Base-by-base conservation (phyloP, 2,329 filamentous ascomycete genomes). In the Dactylellina cionopaga region DNA sequence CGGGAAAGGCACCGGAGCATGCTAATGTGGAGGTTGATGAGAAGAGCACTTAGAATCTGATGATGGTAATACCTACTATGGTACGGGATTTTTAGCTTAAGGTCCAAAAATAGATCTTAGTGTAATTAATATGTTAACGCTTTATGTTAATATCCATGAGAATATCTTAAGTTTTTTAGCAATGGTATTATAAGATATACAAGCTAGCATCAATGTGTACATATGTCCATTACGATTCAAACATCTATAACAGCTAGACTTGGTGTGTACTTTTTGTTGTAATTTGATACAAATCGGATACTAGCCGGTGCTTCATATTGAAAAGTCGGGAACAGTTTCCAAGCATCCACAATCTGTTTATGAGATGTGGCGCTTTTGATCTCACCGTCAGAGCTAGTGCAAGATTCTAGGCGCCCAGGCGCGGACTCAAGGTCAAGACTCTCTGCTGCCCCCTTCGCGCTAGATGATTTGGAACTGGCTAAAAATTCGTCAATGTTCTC, bases 21-120 rank as follows among this genome's bases (percentile, higher is more conserved):
- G 49, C 15, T 17, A 49, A 47, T 19, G 55, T 70, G 5, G 65
- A 62, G n/a, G 65, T 65, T 39, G 68, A 72, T 19, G 68, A 72
- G 35, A 72, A 72, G 68, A 72, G 59, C 11, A 55, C 27, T 15
- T 70, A 55, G 31, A 19, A 5, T 29, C 15, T n/a, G n/a, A 2
- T 27, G 37, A 3, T 5, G 25, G 22, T 54, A 6, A 29, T 37
- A 25, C 11, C 19, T 15, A 37, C 11, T 54, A 24, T 17, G 13
- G 19, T 41, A 56, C 22, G 2, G 35, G 17, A 43, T 25, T 56
- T 7, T 31, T 22, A 24, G n/a, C n/a, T n/a, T n/a, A n/a, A n/a
- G n/a, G n/a, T n/a, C n/a, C n/a, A n/a, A n/a, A n/a, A n/a, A n/a
- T n/a, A n/a, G n/a, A n/a, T n/a, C n/a, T n/a, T n/a, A n/a, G n/a